Evolutionary conservation across 768 basidiomycete genomes (phyloP).

Genomic region (Kwoniella shandongensis): DNA sequence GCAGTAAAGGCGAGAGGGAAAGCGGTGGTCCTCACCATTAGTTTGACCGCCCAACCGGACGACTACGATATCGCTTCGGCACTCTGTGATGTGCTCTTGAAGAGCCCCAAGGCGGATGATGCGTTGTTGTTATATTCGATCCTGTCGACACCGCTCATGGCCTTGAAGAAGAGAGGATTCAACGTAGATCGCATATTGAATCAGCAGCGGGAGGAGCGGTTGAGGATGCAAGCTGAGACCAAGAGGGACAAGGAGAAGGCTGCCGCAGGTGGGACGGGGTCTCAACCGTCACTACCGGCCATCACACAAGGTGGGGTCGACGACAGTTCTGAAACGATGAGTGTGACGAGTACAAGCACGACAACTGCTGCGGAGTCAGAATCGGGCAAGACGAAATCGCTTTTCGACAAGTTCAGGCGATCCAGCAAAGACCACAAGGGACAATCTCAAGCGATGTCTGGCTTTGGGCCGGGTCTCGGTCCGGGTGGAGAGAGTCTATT

Average conservation of each 20-base stretch:
- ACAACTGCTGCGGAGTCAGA: slow-evolving; percentile 1
- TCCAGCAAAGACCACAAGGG: slow-evolving; percentile 4
- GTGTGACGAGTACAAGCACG: background rate
- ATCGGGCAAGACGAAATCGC: slow-evolving; percentile 9
- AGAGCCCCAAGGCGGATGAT: slow-evolving; percentile 78
- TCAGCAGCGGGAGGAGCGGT: slow-evolving; percentile 70
- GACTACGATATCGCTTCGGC: slow-evolving; percentile 91
- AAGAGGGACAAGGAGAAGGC: slow-evolving; percentile 35
- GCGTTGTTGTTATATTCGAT: slow-evolving; percentile 89
- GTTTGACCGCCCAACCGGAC: slow-evolving; percentile 71
- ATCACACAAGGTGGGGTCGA: background rate
- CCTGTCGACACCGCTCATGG: slow-evolving; percentile 80
- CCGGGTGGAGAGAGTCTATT: slow-evolving; percentile 6
- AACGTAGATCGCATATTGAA: slow-evolving; percentile 83
- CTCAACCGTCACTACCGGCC: background rate
- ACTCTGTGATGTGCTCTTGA: slow-evolving; percentile 75
- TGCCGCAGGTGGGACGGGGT: background rate
- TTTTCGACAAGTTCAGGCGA: slow-evolving; percentile 21
- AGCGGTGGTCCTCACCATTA: slow-evolving; percentile 66
- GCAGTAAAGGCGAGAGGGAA: slow-evolving; percentile 27
- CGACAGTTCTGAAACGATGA: background rate
- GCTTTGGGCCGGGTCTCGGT: slow-evolving; percentile 4
- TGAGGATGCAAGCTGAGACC: slow-evolving; percentile 55
- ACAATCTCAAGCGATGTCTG: background rate
- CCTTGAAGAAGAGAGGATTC: slow-evolving; percentile 53